These are phyloP conservation scores for Dryadomyces sulphureus DNA, from an alignment of 2,329 filamentous ascomycete genomes.

Conservation along the genomic window DNA sequence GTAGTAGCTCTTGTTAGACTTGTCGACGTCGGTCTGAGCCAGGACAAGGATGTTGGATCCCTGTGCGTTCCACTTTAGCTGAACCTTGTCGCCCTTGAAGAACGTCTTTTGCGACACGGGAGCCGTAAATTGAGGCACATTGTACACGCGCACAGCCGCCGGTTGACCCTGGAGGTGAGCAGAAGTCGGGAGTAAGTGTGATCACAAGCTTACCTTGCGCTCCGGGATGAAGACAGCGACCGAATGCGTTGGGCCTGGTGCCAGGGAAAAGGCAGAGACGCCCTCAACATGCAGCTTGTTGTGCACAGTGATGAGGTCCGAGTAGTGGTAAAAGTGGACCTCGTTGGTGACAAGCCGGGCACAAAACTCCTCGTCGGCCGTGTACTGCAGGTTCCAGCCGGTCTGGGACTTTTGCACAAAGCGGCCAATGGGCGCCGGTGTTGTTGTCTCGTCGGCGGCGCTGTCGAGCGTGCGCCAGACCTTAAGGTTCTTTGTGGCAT, in stretches of 20 bases:
- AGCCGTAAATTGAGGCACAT: slow-evolving; percentile 69
- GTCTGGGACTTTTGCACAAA: slow-evolving; percentile 95
- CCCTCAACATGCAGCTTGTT: slow-evolving; percentile 91
- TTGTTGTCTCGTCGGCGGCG: slow-evolving; percentile 48
- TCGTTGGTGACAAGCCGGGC: slow-evolving; percentile 92
- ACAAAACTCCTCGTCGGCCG: slow-evolving; percentile 81
- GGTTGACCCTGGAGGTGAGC: slow-evolving; percentile 92
- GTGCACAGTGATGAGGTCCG: slow-evolving; percentile 76
- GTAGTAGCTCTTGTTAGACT: slow-evolving; percentile 98
- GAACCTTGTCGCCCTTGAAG: slow-evolving; percentile 98
- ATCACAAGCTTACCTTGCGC: slow-evolving; percentile 58
- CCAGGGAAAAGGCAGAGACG: slow-evolving; percentile 75
- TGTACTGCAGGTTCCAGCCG: slow-evolving; percentile 96
- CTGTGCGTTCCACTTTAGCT: slow-evolving; percentile 92
- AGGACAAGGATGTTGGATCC: slow-evolving; percentile 88
- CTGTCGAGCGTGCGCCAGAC: slow-evolving; percentile 63
- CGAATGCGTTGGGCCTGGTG: slow-evolving; percentile 77
- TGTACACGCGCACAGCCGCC: slow-evolving; percentile 85
- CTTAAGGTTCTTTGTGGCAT: slow-evolving; percentile 92
- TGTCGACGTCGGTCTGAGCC: slow-evolving; percentile 95
- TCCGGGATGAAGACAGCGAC: slow-evolving; percentile 93
- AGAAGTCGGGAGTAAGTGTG: too few species aligned
- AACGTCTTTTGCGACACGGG: slow-evolving; percentile 96
- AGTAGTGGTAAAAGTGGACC: slow-evolving; percentile 90
- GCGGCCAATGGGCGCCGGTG: slow-evolving; percentile 52